Conservation (phyloP, 352 stramenopile species). For the Phytophthora pinifolia region DNA sequence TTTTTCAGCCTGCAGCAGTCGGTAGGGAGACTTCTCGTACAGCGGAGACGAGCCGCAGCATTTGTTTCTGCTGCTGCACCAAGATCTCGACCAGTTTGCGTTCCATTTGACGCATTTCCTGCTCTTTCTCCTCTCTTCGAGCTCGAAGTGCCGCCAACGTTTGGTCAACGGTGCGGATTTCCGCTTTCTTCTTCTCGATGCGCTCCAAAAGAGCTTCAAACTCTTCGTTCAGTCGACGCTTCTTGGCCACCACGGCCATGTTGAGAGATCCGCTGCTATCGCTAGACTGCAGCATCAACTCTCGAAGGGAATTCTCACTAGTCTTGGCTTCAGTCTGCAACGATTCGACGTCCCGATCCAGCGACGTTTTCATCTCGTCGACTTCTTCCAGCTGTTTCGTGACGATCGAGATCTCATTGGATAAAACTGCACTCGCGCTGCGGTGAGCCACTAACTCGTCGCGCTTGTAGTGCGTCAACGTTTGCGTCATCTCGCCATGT, state of each 20-base stretch:
- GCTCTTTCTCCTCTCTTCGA: slow-evolving; percentile 69
- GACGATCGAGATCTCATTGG: slow-evolving; percentile 76
- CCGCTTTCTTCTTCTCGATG: slow-evolving; percentile 67
- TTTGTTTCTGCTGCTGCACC: slow-evolving; percentile 82
- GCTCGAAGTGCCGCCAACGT: slow-evolving; percentile 55
- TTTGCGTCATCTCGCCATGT: slow-evolving; percentile 66
- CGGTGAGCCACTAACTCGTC: slow-evolving; percentile 77
- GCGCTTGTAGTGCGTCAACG: slow-evolving; percentile 79
- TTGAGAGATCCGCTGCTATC: slow-evolving; percentile 36
- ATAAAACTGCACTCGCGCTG: slow-evolving; percentile 66
- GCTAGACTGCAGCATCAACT: slow-evolving; percentile 56
- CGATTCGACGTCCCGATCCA: slow-evolving; percentile 61
- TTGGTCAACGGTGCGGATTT: slow-evolving; percentile 62
- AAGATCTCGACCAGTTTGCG: slow-evolving; percentile 83
- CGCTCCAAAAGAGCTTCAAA: slow-evolving; percentile 74
- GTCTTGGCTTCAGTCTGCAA: slow-evolving; percentile 59
- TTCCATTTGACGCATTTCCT: slow-evolving; percentile 75
- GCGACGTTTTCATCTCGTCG: slow-evolving; percentile 47
- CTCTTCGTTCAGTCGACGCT: slow-evolving; percentile 81
- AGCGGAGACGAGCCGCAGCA: slow-evolving; percentile 54
- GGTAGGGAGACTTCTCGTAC: slow-evolving; percentile 38
- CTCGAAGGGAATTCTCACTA: slow-evolving; percentile 53
- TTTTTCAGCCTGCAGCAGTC: slow-evolving; percentile 8
- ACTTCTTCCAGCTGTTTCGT: slow-evolving; percentile 79
- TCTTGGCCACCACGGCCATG: slow-evolving; percentile 71